Percentiles rank a stretch among this genome's conserved stretches.
phyloP scores from a whole-genome alignment of 495 filamentous ascomycete species.

The Tuber calosporum region DNA sequence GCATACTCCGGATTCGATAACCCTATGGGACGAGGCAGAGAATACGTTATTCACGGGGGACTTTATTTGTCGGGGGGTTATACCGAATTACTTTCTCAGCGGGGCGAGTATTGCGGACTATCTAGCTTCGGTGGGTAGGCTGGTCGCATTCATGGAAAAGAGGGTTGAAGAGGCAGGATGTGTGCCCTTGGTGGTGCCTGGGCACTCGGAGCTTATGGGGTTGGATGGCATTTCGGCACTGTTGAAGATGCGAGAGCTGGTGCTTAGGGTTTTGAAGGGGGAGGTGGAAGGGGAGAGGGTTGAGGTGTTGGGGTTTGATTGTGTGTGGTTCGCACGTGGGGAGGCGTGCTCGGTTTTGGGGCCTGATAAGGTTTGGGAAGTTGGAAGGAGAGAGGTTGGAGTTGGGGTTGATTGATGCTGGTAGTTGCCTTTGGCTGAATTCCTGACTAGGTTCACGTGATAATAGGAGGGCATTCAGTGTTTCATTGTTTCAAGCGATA shows the following conservation, averaged over 20 bases:
- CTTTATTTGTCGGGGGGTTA: background rate
- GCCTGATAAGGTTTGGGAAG: constrained; percentile 21
- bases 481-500: background rate
- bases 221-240: constrained; percentile 11
- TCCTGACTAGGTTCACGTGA: background rate
- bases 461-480: background rate
- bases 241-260: constrained; percentile 4
- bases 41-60: constrained; percentile 18
- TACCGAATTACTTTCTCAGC: constrained; percentile 2
- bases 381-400: constrained; percentile 14
- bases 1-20: constrained; percentile 19
- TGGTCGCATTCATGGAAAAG: constrained; percentile 12
- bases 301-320: background rate
- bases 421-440: background rate
- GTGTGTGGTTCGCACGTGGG: background rate
- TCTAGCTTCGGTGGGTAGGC: constrained; percentile 8
- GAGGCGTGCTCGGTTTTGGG: constrained; percentile 9
- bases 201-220: constrained; percentile 6
- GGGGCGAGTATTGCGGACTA: constrained; percentile 7
- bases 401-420: background rate
- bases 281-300: constrained; percentile 3
- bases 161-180: background rate
- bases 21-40: constrained; percentile 20
- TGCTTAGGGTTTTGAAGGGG: constrained; percentile 14
- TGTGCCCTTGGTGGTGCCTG: background rate